These are phyloP conservation scores for Vachellia collinsii DNA, from an alignment of 306 rosid genomes.

Conservation along the genomic window DNA sequence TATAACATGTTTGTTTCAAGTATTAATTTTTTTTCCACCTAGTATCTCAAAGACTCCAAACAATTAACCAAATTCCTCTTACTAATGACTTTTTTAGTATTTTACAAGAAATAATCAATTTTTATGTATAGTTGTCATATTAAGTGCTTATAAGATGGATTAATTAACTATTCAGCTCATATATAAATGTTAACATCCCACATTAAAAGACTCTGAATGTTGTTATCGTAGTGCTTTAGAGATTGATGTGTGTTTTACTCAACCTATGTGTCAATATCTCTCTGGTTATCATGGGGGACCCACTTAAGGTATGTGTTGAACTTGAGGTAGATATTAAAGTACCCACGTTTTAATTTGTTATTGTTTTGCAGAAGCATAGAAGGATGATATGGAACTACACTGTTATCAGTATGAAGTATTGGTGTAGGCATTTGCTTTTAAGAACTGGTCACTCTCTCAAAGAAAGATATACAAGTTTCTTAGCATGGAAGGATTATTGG, in stretches of 20 bases:
- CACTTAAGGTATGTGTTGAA: no score
- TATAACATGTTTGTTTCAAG: no score
- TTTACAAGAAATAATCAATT: no score
- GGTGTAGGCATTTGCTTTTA: slow-evolving; percentile 7
- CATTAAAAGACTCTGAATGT: not conserved
- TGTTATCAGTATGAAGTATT: not conserved
- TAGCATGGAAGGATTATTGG: slow-evolving; percentile 9
- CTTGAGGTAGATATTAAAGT: not conserved
- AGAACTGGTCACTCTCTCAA: not conserved
- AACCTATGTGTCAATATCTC: no score
- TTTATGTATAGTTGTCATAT: not conserved
- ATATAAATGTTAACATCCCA: not conserved
- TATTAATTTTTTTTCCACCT: not conserved
- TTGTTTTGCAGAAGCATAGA: slow-evolving; percentile 37
- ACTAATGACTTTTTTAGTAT: not conserved
- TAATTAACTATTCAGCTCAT: not conserved
- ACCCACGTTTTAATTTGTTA: not conserved
- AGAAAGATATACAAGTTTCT: slow-evolving; percentile 5
- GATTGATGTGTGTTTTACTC: no score
- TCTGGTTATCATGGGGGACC: no score
- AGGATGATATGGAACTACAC: not conserved
- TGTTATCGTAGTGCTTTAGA: no score
- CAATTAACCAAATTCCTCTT: not conserved
- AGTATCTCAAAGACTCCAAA: no score
- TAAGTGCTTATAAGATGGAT: no score